phyloP scores from a whole-genome alignment of 2,329 filamentous ascomycete genomes.

The Triangularia verruculosa region DNA sequence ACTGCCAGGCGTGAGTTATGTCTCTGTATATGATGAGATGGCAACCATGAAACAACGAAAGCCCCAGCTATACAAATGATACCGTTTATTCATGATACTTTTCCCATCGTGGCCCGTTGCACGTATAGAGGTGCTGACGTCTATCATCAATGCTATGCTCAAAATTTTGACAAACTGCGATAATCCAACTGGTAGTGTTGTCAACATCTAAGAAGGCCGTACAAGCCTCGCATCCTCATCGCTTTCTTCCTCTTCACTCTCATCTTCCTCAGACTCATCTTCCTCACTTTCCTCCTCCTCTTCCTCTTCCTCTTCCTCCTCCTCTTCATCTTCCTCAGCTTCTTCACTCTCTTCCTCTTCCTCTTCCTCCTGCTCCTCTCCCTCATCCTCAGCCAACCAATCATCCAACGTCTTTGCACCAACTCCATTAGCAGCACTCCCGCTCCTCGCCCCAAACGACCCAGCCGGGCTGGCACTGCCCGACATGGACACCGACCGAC shows the following conservation, averaged over 20 bases:
- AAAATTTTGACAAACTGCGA: neutral
- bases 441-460: neutral
- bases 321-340: constrained; percentile 47
- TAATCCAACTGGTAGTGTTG: neutral
- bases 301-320: constrained; percentile 45
- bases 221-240: constrained; percentile 20
- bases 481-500: constrained; percentile 37
- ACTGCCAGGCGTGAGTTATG: neutral
- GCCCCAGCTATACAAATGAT: neutral
- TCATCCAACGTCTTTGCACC: constrained; percentile 83
- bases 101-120: neutral
- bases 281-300: constrained; percentile 22
- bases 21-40: neutral
- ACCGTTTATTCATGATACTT: neutral
- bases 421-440: constrained; percentile 47
- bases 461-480: constrained; percentile 43
- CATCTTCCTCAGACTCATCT: constrained; percentile 21
- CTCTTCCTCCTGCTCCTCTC: constrained; percentile 54
- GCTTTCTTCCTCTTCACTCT: constrained; percentile 18
- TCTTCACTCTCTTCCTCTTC: constrained; percentile 51
- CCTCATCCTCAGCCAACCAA: constrained; percentile 77
- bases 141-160: neutral
- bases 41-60: neutral
- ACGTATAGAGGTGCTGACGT: neutral
- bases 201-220: constrained; percentile 7